A percentile compares a stretch with the other conserved stretches of the same genome.
Conservation (phyloP, 768 basidiomycete genomes). For the Macrocybe gigantea region DNA sequence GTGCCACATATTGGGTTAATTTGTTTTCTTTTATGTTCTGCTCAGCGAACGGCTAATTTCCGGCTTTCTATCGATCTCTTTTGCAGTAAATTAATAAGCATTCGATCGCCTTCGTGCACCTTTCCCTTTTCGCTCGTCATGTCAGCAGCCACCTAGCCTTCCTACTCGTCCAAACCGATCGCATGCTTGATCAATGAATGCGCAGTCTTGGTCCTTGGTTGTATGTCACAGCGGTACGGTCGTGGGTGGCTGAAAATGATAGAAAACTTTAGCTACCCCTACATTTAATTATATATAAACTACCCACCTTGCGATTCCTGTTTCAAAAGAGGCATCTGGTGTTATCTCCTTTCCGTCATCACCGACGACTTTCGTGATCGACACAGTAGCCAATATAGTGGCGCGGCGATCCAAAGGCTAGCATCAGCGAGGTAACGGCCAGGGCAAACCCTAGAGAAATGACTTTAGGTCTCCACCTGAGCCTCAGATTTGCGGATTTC, state of each 20-base stretch:
- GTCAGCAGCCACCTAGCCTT: no score
- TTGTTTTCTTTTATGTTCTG: no score
- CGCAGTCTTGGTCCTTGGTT: not conserved
- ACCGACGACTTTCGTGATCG: constrained; percentile 13
- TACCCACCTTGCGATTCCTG: not conserved
- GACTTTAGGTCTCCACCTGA: not conserved
- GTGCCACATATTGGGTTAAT: no score
- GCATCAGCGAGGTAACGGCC: constrained; percentile 38
- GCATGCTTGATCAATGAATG: not conserved
- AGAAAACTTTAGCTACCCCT: not conserved
- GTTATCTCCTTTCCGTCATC: constrained; percentile 17
- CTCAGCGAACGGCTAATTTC: no score
- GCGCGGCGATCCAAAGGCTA: constrained; percentile 26
- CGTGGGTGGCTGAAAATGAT: not conserved
- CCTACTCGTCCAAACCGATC: not conserved
- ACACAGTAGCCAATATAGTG: constrained; percentile 22
- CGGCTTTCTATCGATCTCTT: no score
- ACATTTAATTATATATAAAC: not conserved
- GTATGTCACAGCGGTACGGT: not conserved
- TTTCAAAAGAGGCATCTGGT: constrained; percentile 9
- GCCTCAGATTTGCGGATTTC: not conserved
- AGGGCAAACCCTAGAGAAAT: constrained; percentile 22
- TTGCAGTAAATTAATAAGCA: no score
- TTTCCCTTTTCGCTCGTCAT: no score
- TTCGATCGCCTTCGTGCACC: no score